These are phyloP conservation scores for Trifolium fragiferum DNA, from an alignment of 306 rosid genomes.

Conservation along the genomic window DNA sequence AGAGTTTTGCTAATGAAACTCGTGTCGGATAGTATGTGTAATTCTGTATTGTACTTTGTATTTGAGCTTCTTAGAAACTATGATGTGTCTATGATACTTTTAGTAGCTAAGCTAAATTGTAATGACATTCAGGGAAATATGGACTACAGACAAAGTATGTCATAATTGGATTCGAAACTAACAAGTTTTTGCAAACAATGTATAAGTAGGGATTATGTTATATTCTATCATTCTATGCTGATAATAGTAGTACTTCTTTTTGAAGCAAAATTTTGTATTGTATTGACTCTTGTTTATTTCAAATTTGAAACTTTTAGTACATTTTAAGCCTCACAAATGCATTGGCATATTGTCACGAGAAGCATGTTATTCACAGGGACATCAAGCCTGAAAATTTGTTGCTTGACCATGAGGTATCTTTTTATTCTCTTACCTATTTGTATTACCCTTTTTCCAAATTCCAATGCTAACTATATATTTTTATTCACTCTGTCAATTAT, in stretches of 20 bases:
- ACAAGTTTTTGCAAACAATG: neutral
- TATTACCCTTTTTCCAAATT: neutral
- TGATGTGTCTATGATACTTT: neutral
- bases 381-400: slow-evolving; percentile 92
- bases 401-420: slow-evolving; percentile 80
- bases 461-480: neutral
- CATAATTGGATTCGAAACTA: slow-evolving; percentile 5
- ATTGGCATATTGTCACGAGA: slow-evolving; percentile 87
- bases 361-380: slow-evolving; percentile 90
- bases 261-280: neutral
- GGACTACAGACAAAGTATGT: neutral
- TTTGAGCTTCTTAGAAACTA: neutral
- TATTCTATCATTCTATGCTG: slow-evolving; percentile 17
- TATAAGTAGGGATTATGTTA: neutral
- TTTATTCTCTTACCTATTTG: neutral
- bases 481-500: neutral
- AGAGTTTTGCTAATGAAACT: neutral
- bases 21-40: neutral
- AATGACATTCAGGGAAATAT: slow-evolving; percentile 1
- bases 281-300: slow-evolving; percentile 11
- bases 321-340: slow-evolving; percentile 84
- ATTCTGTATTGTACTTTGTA: neutral
- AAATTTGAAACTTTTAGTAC: slow-evolving; percentile 55
- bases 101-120: neutral
- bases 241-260: neutral